Base-by-base conservation (phyloP, 2,329 filamentous ascomycete species). In the Sphaerulina populicola region DNA sequence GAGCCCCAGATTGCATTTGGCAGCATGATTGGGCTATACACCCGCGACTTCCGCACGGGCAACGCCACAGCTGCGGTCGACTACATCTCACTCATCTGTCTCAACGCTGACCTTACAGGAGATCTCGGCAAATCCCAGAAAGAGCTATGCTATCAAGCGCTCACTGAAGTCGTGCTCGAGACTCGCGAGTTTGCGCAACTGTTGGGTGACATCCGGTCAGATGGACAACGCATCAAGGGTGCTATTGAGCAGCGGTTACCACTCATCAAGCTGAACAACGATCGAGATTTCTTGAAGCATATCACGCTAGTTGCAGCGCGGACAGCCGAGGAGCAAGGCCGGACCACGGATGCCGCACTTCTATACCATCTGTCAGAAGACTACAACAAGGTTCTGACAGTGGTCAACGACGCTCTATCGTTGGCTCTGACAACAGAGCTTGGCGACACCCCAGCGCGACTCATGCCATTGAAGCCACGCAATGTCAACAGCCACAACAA, bases 131-230 rank as follows among this genome's bases (percentile, higher is more conserved):
- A 80, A 54, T 83, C 84, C 39, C 91, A 95, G 66, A 80, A 83
- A 47, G 81, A 79, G 43, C 79, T 96, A 35, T 97, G 91, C 69
- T 88, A 96, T 68, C 88, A 95, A 69, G 91, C 89, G 6, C 75
- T 98, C 51, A 86, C 90, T 33, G 93, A 97, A 69, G 82, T 97
- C 50, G 89, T 96, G 23, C 77, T 98, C n/a, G 93, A 98, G 71
- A 95, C 90, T 15, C 82, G 91, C 59, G 93, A 98, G 66, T 98
- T 97, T 69, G 91, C 90, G 64, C 86, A 88, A 64, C 75, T 98
- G 11, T 82, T 98, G 44, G 93, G 94, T 47, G 94, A 98, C 66
- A 89, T 98, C 61, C 80, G 83, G 53, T 80, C 82, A 1, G 88
- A 97, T 65, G 93, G 93, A 18, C 83, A 82, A 55, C 84, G 90